Conservation (phyloP, 768 basidiomycete species). For the Lentinula guzmanii region DNA sequence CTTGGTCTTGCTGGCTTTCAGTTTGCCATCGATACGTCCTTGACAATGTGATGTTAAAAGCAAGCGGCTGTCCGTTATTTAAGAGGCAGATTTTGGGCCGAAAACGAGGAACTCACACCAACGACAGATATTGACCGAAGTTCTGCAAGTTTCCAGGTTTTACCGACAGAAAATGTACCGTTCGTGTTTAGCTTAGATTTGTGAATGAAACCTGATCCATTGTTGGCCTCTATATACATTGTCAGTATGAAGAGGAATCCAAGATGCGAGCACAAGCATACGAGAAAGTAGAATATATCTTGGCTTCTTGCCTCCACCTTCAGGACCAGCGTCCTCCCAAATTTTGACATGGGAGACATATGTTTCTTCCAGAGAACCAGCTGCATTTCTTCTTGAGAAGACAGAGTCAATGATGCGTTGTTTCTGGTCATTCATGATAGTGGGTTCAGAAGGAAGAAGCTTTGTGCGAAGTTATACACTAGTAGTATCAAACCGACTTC, state of each 20-base stretch:
- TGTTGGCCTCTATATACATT: conserved; percentile 43
- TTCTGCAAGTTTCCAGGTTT: conserved; percentile 88
- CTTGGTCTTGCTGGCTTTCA: conserved; percentile 68
- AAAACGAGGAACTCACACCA: conserved; percentile 44
- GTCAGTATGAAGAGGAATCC: background rate
- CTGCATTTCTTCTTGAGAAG: conserved; percentile 66
- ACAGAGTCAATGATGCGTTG: conserved; percentile 79
- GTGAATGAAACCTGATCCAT: conserved; percentile 73
- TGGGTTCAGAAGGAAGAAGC: background rate
- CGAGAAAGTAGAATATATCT: conserved; percentile 89
- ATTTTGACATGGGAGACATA: conserved; percentile 91
- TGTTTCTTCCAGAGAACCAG: conserved; percentile 62
- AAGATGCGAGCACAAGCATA: conserved; percentile 35
- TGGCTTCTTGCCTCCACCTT: conserved; percentile 72
- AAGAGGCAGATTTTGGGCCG: conserved; percentile 3
- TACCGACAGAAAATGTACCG: conserved; percentile 92
- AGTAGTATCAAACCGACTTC: too few species aligned
- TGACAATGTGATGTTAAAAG: conserved; percentile 81
- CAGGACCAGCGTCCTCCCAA: conserved; percentile 76
- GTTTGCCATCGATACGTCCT: conserved; percentile 90
- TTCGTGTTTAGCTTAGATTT: conserved; percentile 97
- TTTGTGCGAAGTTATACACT: too few species aligned
- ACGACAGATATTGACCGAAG: conserved; percentile 73
- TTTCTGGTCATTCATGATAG: conserved; percentile 41
- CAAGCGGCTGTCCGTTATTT: conserved; percentile 38